Conservation (phyloP, 768 basidiomycete species). For the Boletales sp. region DNA sequence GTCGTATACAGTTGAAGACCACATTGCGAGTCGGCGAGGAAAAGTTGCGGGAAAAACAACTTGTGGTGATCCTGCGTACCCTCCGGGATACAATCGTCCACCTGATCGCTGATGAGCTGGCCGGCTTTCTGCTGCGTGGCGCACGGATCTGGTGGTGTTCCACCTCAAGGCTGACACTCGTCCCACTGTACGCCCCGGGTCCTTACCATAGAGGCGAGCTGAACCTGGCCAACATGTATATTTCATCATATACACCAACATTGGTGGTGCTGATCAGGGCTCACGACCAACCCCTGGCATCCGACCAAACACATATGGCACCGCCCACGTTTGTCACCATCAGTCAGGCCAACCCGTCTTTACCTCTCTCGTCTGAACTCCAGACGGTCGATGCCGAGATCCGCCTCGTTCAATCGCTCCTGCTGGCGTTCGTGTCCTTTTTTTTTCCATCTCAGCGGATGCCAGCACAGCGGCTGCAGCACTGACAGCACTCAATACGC, state of each 20-base stretch:
- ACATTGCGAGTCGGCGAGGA: constrained; percentile 16
- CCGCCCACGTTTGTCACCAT: constrained; percentile 18
- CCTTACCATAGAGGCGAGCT: constrained; percentile 15
- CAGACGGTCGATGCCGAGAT: constrained; percentile 16
- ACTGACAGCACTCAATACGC: constrained; percentile 9
- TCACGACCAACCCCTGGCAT: neutral
- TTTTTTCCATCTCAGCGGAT: constrained; percentile 8
- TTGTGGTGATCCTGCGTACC: constrained; percentile 11
- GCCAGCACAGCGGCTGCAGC: constrained; percentile 13
- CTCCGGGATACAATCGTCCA: constrained; percentile 25
- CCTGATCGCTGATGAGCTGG: constrained; percentile 17
- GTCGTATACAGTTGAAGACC: constrained; percentile 4
- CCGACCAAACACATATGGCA: neutral
- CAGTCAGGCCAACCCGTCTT: constrained; percentile 16
- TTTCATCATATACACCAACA: constrained; percentile 35
- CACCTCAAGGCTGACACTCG: constrained; percentile 26
- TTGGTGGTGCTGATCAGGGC: constrained; percentile 26
- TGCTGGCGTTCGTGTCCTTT: constrained; percentile 14
- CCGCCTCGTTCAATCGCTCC: constrained; percentile 15
- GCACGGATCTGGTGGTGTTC: constrained; percentile 33
- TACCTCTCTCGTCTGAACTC: constrained; percentile 6
- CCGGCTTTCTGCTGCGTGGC: constrained; percentile 14
- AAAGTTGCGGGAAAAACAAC: constrained; percentile 17
- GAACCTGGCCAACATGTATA: constrained; percentile 14
- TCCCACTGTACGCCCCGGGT: constrained; percentile 33